Conservation (phyloP, 371 early-diverging fungal genomes). For the Mucor irregularis region DNA sequence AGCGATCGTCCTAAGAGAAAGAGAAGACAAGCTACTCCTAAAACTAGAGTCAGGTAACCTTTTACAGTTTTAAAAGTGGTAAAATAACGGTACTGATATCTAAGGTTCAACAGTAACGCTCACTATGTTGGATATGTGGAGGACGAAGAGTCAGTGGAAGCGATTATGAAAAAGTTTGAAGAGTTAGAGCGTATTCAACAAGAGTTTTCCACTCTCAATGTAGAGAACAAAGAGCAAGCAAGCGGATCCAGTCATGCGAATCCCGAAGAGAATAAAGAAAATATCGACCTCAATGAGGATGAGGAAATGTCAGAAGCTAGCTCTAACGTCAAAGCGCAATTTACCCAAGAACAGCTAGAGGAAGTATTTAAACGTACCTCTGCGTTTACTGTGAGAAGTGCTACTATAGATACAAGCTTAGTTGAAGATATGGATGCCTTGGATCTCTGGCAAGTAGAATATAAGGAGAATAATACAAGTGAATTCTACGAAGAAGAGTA, state of each 20-base stretch:
- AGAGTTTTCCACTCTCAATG: constrained; percentile 61
- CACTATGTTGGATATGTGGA: constrained; percentile 96
- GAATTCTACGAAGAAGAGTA: constrained; percentile 85
- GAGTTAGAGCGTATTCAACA: constrained; percentile 87
- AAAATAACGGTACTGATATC: neutral
- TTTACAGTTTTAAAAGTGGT: neutral
- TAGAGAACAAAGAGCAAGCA: neutral
- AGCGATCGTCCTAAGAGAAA: constrained; percentile 50
- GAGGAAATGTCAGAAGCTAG: neutral
- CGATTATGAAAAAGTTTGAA: constrained; percentile 96
- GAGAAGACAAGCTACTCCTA: constrained; percentile 32
- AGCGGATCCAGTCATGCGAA: neutral
- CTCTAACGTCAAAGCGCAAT: constrained; percentile 19
- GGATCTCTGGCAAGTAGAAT: constrained; percentile 76
- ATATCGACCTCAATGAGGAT: neutral
- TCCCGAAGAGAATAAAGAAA: neutral
- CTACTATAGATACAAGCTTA: constrained; percentile 58
- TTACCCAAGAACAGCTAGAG: constrained; percentile 82
- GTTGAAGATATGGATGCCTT: constrained; percentile 72
- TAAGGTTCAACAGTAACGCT: constrained; percentile 65
- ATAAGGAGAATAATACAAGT: constrained; percentile 62
- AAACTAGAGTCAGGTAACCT: constrained; percentile 12
- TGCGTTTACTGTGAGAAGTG: constrained; percentile 82
- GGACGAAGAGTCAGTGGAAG: constrained; percentile 92
- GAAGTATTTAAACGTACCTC: constrained; percentile 90